Base-by-base conservation (phyloP, 768 basidiomycete genomes). In the Brasilioporus rufonigricans region DNA sequence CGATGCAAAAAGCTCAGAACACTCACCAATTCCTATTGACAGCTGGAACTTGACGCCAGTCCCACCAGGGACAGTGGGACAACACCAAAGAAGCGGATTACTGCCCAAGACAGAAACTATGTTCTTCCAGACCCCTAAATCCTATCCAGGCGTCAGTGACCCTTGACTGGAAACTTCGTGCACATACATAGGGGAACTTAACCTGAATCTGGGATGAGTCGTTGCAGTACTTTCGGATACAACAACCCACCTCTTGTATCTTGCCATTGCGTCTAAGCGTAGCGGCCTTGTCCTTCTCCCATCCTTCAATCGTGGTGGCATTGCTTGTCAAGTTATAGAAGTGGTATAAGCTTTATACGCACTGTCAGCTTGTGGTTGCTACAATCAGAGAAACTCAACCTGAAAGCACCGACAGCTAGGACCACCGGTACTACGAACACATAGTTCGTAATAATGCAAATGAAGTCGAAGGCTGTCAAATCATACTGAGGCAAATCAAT, bases 261-360 rank as follows among this genome's bases (percentile, higher is more conserved):
- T 89, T 91, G 6, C 95, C 96, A 53, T 87, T 77, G 19, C 89
- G 82, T 48, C 91, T 84, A 61, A 99, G 79, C 1, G 84, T 89
- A 5, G 93, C 88, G 1, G 85, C 93, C 71, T 89, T 95, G 65
- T 98, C 94, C 73, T 98, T 98, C 71, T 99, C 97, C 91, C 92
- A 96, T 0, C 89, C 85, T 73, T 99, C 97, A 47, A 99, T 98
- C 1, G 97, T 98, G 1, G 96, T 99, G 2, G 87, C 84, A 70
- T 99, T 99, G 11, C 79, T 80, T 7, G 80, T 62, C 26, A 98
- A 69, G 47, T 81, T 78, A 64, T 86, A 89, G 58, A 95, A 83
- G 61, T 98, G 97, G 65, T 94, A 98, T 21, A 98, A 53, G 50
- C 93, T 93, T 61, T 9, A 16, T 44, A 38, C 48, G 1, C 14